A percentile compares a stretch with the other conserved stretches of the same genome.
Conservation (phyloP, 2,329 filamentous ascomycete genomes). For the Clonostachys chloroleuca region DNA sequence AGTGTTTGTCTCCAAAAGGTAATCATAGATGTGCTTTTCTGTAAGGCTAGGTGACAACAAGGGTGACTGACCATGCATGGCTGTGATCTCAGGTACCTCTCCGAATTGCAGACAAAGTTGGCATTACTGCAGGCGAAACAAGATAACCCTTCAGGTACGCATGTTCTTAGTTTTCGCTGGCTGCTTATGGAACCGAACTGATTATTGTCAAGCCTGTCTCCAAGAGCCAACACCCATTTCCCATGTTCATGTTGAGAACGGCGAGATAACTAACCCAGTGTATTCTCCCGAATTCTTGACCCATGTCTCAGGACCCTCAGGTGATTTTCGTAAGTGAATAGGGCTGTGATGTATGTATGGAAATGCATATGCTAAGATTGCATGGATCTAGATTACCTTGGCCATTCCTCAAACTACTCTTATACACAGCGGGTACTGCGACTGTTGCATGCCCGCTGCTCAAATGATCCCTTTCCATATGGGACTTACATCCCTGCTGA, state of each 20-base stretch:
- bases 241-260: constrained; percentile 3
- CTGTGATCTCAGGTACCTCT: constrained; percentile 19
- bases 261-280: constrained; percentile 12
- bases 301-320: constrained; percentile 30
- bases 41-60: constrained; percentile 8
- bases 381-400: constrained; percentile 36
- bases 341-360: constrained; percentile 28
- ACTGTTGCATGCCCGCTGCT: constrained; percentile 40
- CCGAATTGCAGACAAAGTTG: constrained; percentile 23
- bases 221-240: constrained; percentile 1
- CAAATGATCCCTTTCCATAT: constrained; percentile 31
- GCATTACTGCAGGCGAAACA: constrained; percentile 1
- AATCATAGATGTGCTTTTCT: constrained; percentile 3
- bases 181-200: not conserved
- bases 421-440: constrained; percentile 44
- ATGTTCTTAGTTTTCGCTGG: constrained; percentile 8
- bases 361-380: too few species aligned
- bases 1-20: constrained; percentile 41
- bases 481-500: constrained; percentile 43
- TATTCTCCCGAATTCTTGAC: constrained; percentile 25
- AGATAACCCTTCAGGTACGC: not conserved
- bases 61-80: constrained; percentile 2
- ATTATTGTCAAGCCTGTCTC: too few species aligned
- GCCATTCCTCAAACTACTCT: constrained; percentile 52
- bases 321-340: constrained; percentile 31